These are phyloP conservation scores for Tolypocladium inflatum DNA, from an alignment of 2,329 filamentous ascomycete species.

Conservation along the genomic window DNA sequence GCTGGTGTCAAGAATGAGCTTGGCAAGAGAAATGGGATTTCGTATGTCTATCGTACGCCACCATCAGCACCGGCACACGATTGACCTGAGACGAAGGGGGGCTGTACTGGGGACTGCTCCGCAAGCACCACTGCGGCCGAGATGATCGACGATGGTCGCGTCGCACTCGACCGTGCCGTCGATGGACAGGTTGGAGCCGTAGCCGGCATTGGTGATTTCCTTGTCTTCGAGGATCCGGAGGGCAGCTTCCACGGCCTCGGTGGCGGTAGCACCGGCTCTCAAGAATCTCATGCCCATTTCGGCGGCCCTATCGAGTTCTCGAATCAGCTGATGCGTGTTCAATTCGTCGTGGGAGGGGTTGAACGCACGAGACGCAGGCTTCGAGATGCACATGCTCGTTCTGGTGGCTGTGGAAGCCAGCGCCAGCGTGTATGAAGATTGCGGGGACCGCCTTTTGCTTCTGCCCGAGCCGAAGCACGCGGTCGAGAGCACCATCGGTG, in stretches of 20 bases:
- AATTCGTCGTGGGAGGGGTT: no score
- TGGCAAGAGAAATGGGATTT: constrained; percentile 84
- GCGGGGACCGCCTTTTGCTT: constrained; percentile 43
- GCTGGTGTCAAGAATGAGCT: constrained; percentile 70
- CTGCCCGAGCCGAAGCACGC: constrained; percentile 24
- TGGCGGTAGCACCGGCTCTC: constrained; percentile 65
- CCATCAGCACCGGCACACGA: background rate
- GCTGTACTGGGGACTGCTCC: constrained; percentile 80
- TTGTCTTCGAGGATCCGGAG: constrained; percentile 83
- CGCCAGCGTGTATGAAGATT: constrained; percentile 92
- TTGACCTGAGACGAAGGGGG: constrained; percentile 9
- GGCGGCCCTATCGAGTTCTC: constrained; percentile 55
- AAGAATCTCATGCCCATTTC: constrained; percentile 74
- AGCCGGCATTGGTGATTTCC: constrained; percentile 94
- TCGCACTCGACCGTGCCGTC: constrained; percentile 91
- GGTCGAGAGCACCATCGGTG: constrained; percentile 32
- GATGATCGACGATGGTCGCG: constrained; percentile 84
- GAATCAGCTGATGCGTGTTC: background rate
- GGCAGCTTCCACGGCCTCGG: constrained; percentile 84
- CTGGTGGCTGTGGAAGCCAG: constrained; percentile 80
- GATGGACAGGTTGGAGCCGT: constrained; percentile 87
- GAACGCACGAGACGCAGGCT: constrained; percentile 75
- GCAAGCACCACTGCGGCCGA: constrained; percentile 84
- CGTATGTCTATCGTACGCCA: constrained; percentile 58
- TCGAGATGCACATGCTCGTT: constrained; percentile 80